These are phyloP conservation scores for Yamadazyma diospyri DNA, from an alignment of 1,139 yeast species.

Conservation along the genomic window DNA sequence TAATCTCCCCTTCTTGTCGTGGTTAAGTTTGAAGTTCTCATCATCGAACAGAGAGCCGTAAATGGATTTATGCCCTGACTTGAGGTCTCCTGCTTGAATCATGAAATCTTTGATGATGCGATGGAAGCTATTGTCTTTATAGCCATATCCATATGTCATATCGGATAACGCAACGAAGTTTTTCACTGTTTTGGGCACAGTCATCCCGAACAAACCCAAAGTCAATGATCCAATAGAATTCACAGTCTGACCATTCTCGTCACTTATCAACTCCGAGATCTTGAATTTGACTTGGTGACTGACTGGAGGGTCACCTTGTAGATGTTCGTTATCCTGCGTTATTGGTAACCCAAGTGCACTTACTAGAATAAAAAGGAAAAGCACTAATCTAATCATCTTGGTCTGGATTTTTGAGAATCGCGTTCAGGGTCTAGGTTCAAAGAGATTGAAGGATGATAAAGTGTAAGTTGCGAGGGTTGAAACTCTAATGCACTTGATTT, in stretches of 20 bases:
- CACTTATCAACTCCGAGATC: constrained; percentile 13
- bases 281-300: constrained; percentile 26
- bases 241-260: constrained; percentile 11
- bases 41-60: constrained; percentile 32
- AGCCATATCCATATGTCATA: constrained; percentile 35
- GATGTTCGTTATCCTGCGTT: constrained; percentile 3
- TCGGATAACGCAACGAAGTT: constrained; percentile 35
- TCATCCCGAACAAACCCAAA: constrained; percentile 26
- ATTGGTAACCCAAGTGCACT: constrained; percentile 4
- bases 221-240: constrained; percentile 18
- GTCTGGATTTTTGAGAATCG: too few species aligned
- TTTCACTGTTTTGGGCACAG: constrained; percentile 36
- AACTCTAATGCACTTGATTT: too few species aligned
- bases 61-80: constrained; percentile 26
- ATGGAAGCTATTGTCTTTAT: constrained; percentile 29
- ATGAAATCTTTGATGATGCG: constrained; percentile 35
- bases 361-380: not conserved
- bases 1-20: constrained; percentile 36
- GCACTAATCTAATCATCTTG: not conserved
- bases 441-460: too few species aligned
- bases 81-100: constrained; percentile 41
- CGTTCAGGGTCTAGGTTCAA: too few species aligned
- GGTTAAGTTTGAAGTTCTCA: constrained; percentile 34
- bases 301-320: constrained; percentile 23
- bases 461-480: too few species aligned